Evolutionary conservation across 2,329 filamentous ascomycete genomes (phyloP), one percentile per base, ranked within the genome.

Genomic region (Sphaerulina populicola): DNA sequence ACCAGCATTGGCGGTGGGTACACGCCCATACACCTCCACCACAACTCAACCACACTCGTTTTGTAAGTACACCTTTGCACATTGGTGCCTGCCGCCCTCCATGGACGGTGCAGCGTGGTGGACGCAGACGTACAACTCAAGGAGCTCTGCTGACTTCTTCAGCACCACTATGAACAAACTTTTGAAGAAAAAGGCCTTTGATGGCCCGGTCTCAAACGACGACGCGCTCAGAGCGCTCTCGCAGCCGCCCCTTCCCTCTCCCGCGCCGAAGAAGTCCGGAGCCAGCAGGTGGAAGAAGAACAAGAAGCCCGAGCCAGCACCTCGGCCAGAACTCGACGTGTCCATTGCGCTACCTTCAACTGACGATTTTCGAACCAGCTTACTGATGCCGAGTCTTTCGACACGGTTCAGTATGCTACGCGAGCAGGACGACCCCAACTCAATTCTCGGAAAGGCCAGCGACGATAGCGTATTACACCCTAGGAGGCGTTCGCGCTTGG

Each of bases 371-470:
- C 82, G 93, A 51, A 98, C 93, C 3, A 97, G 93, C 74, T 73
- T 98, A 52, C 76, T 98, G 56, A 94, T 98, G 91, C 90, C 88
- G 0, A 91, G 90, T 38, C 77, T 98, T 4, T 97, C 91, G 0
- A 88, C 90, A 10, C 83, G 93, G 6, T 98, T 98, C 68, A 97
- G 91, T 60, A 97, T 97, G 91, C 74, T 97, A 30, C 78, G 88
- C 62, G 91, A 96, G 69, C 91, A 96, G 67, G 90, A 96, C 66
- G 89, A 96, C 63, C 91, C 91, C 1, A 84, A 75, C 56, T 91
- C 88, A 1, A 86, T 89, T 67, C 78, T 96, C 30, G 91, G 91
- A 52, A 96, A 97, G 69, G 91, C 91, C 12, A 93, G 86, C 68
- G 91, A 97, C 65, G 91, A 96, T 69, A 96, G 90, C 60, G 90